These are phyloP conservation scores for Trichoderma endophyticum DNA, from an alignment of 2,329 filamentous ascomycete species.

Conservation along the genomic window DNA sequence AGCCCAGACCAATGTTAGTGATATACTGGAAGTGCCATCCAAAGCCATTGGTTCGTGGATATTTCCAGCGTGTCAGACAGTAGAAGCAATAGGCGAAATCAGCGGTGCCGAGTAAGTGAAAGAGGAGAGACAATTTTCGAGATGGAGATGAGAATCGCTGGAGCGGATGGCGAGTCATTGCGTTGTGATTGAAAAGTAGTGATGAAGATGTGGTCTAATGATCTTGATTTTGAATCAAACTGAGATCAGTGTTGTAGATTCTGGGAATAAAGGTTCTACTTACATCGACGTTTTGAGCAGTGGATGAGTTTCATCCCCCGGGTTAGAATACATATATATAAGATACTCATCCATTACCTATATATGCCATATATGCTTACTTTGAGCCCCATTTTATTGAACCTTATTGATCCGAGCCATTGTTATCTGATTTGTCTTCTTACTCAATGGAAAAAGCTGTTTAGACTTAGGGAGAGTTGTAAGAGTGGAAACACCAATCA, in stretches of 20 bases:
- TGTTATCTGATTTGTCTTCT: neutral
- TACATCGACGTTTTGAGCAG: neutral
- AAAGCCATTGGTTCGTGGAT: neutral
- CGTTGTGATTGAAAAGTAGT: neutral
- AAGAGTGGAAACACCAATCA: neutral
- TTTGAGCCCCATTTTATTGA: neutral
- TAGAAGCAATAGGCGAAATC: neutral
- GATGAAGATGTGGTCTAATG: neutral
- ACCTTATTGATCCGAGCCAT: neutral
- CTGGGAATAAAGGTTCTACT: neutral
- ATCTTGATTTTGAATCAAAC: neutral
- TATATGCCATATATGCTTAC: neutral
- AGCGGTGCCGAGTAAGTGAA: neutral
- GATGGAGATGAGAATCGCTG: neutral
- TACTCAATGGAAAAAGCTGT: neutral
- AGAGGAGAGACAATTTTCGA: neutral
- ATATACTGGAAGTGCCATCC: too few species aligned
- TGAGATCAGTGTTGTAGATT: neutral
- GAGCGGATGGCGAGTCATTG: neutral
- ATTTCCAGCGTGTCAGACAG: neutral
- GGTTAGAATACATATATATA: neutral
- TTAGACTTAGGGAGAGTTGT: neutral
- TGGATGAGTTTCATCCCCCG: neutral
- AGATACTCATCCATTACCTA: too few species aligned
- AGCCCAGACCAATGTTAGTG: too few species aligned